Evolutionary conservation across 176 grass and related monocot genomes (phyloP).

Genomic region (Aechmea fasciata): DNA sequence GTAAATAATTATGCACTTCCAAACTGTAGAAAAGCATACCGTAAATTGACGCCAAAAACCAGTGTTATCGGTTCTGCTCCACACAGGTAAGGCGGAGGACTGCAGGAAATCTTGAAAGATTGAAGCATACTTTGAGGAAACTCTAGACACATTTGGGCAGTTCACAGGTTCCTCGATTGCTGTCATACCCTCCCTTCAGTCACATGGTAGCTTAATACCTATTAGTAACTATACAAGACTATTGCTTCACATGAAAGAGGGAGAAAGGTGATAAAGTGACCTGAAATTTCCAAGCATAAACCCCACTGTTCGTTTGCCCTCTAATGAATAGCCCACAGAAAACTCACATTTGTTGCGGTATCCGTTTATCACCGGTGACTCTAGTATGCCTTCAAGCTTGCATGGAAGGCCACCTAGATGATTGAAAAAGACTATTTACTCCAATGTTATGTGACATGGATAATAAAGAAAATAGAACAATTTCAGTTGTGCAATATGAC

Average conservation of each 20-base stretch:
- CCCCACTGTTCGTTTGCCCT: constrained; percentile 69
- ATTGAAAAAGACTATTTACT: constrained; percentile 16
- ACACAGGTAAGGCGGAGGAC: constrained; percentile 48
- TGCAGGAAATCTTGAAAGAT: constrained; percentile 83
- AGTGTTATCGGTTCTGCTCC: constrained; percentile 79
- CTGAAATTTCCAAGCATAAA: constrained; percentile 99
- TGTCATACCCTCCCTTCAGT: constrained; percentile 81
- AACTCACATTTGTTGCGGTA: constrained; percentile 99
- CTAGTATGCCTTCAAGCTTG: constrained; percentile 85
- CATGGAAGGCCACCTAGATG: constrained; percentile 91
- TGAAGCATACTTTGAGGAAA: constrained; percentile 60
- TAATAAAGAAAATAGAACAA: neutral
- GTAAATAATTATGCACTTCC: neutral
- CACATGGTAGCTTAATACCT: constrained; percentile 18
- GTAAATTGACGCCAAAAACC: constrained; percentile 98
- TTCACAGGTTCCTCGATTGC: constrained; percentile 91
- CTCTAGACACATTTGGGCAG: constrained; percentile 80
- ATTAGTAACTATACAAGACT: constrained; percentile 12
- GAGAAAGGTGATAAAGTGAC: constrained; percentile 26
- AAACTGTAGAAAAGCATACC: constrained; percentile 24
- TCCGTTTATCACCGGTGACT: constrained; percentile 75
- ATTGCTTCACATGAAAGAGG: constrained; percentile 2
- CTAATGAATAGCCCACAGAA: constrained; percentile 81
- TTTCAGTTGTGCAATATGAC: neutral
- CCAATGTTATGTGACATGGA: neutral